Percentiles rank a stretch among this genome's conserved stretches.
phyloP scores from a whole-genome alignment of 169 alveolate genomes.

The Prorocentrum cordatum region DNA sequence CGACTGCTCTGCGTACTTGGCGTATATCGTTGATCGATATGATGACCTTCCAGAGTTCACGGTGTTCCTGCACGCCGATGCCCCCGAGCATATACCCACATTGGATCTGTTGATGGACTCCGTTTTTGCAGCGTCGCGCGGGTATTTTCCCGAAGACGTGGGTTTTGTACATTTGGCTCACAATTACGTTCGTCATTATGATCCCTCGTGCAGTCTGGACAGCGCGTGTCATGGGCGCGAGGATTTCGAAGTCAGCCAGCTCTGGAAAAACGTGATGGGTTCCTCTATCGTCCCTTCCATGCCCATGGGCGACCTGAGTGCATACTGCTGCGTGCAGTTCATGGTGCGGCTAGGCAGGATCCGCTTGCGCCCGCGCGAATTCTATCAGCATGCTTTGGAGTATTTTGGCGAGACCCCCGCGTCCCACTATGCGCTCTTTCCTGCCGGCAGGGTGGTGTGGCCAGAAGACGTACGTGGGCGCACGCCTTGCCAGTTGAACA shows the following conservation, averaged over 20 bases:
- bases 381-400: conserved; percentile 1
- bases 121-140: conserved; percentile 42
- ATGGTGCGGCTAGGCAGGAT: conserved; percentile 27
- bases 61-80: conserved; percentile 40
- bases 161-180: conserved; percentile 44
- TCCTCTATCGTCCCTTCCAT: neutral
- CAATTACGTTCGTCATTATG: conserved; percentile 49
- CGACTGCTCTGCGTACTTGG: conserved; percentile 56
- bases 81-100: conserved; percentile 60
- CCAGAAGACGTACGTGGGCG: conserved; percentile 27
- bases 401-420: conserved; percentile 1
- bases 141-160: conserved; percentile 24
- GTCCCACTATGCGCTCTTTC: conserved; percentile 26
- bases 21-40: conserved; percentile 26
- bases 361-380: neutral
- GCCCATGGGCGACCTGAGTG: conserved; percentile 39
- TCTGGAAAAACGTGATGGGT: conserved; percentile 12
- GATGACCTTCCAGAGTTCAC: conserved; percentile 36
- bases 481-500: conserved; percentile 41
- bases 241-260: conserved; percentile 27
- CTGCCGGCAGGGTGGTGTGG: conserved; percentile 45
- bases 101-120: conserved; percentile 50
- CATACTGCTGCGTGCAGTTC: conserved; percentile 50
- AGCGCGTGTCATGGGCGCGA: neutral
- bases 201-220: neutral